Percentiles rank a stretch among this genome's conserved stretches.
Conservation (phyloP, 164 flowering plant genomes). For the Aristolochia californica region DNA sequence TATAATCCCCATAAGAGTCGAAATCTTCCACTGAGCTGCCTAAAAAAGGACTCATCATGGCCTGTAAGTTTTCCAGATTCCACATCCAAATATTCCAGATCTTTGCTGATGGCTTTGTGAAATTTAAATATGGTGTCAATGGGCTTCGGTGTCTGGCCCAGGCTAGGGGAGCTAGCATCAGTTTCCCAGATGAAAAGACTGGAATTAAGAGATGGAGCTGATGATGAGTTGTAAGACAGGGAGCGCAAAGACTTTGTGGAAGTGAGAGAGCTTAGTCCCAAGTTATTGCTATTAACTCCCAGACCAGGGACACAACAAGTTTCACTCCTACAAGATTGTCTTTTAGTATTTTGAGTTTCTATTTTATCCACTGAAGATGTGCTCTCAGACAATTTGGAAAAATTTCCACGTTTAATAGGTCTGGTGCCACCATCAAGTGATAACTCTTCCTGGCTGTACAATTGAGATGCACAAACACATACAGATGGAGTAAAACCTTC, state of each 20-base stretch:
- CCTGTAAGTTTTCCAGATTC: slow-evolving; percentile 82
- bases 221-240: slow-evolving; percentile 41
- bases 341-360: slow-evolving; percentile 15
- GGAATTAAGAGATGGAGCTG: slow-evolving; percentile 77
- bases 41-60: slow-evolving; percentile 51
- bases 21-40: slow-evolving; percentile 86
- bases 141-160: slow-evolving; percentile 44
- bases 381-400: slow-evolving; percentile 13
- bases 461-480: slow-evolving; percentile 27
- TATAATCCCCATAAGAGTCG: slow-evolving; percentile 82
- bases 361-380: slow-evolving; percentile 7
- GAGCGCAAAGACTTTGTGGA: slow-evolving; percentile 64
- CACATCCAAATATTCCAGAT: slow-evolving; percentile 83
- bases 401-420: slow-evolving; percentile 38
- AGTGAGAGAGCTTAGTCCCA: slow-evolving; percentile 48
- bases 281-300: slow-evolving; percentile 53
- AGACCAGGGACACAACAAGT: slow-evolving; percentile 81
- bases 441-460: slow-evolving; percentile 13
- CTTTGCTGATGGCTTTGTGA: slow-evolving; percentile 90
- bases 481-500: slow-evolving; percentile 14
- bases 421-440: slow-evolving; percentile 21
- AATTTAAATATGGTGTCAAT: slow-evolving; percentile 86
- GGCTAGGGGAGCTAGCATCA: slow-evolving; percentile 32
- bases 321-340: slow-evolving; percentile 29
- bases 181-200: slow-evolving; percentile 86